These are phyloP conservation scores for Recurvomyces mirabilis DNA, from an alignment of 495 filamentous ascomycete genomes.

Conservation along the genomic window DNA sequence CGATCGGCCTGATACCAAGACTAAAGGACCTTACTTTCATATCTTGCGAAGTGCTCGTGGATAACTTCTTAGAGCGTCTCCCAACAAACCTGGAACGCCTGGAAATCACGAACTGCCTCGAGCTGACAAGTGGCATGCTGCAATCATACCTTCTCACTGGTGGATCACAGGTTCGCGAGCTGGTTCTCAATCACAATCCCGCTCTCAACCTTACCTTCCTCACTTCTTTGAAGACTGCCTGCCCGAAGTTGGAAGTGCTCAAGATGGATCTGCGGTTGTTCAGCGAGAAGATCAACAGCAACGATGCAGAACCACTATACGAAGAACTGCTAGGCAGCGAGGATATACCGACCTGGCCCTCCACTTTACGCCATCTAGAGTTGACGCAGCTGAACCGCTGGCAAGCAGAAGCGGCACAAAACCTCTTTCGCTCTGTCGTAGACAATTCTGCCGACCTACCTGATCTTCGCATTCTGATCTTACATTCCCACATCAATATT, in stretches of 20 bases:
- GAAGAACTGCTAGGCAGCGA: constrained; percentile 44
- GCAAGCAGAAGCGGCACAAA: constrained; percentile 47
- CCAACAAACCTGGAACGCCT: constrained; percentile 52
- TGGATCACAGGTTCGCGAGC: constrained; percentile 48
- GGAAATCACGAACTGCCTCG: constrained; percentile 63
- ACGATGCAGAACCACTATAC: constrained; percentile 63
- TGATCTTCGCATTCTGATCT: constrained; percentile 51
- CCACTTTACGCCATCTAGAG: constrained; percentile 54
- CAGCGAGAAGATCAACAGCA: constrained; percentile 41
- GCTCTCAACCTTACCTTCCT: constrained; percentile 64
- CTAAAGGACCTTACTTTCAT: constrained; percentile 56
- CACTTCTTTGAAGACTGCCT: constrained; percentile 45
- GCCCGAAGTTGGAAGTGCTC: constrained; percentile 56
- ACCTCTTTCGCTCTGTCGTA: constrained; percentile 65
- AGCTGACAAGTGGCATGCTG: constrained; percentile 49
- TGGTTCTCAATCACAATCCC: constrained; percentile 65
- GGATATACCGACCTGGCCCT: constrained; percentile 66
- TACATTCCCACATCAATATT: constrained; percentile 61
- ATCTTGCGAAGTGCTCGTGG: constrained; percentile 53
- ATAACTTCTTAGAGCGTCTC: constrained; percentile 46
- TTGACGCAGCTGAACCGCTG: constrained; percentile 64
- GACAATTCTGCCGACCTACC: constrained; percentile 51
- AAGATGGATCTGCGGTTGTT: constrained; percentile 63
- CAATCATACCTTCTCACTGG: constrained; percentile 47
- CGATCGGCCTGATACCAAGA: constrained; percentile 48